Conservation (phyloP, 148 eudicot genomes). For the Chenopodium berlandieri region DNA sequence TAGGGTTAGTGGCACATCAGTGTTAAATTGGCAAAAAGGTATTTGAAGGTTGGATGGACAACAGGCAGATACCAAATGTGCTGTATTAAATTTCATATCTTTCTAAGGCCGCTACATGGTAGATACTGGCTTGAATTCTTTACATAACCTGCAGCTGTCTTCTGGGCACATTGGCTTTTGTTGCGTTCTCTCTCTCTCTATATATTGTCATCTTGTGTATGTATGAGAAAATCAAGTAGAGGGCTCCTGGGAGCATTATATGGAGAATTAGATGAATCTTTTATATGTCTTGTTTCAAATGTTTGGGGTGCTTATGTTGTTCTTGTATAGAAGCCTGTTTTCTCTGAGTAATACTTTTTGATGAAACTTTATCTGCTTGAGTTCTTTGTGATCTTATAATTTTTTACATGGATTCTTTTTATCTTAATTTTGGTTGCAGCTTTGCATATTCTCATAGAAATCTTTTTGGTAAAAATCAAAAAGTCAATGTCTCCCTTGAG, state of each 20-base stretch:
- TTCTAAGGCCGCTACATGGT: neutral
- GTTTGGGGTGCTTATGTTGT: no score
- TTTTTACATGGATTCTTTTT: constrained; percentile 6
- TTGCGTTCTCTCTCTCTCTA: neutral
- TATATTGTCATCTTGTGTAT: neutral
- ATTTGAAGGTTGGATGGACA: neutral
- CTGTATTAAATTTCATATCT: neutral
- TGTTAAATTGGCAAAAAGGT: neutral
- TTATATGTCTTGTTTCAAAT: neutral
- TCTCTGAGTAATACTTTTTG: neutral
- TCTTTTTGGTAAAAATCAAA: constrained; percentile 95
- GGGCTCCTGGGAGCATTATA: neutral
- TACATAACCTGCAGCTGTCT: neutral
- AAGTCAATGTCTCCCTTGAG: constrained; percentile 84
- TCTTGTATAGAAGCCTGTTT: constrained; percentile 1
- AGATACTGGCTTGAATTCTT: neutral
- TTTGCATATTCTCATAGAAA: constrained; percentile 91
- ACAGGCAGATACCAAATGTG: neutral
- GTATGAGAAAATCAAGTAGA: neutral
- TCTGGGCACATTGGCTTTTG: neutral
- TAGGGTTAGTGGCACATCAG: neutral
- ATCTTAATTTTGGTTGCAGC: constrained; percentile 48
- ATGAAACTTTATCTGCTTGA: neutral
- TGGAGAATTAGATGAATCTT: neutral
- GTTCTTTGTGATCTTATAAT: constrained; percentile 4